Percentiles rank a stretch among this genome's conserved stretches.
Conservation (phyloP, 148 eudicot species). For the Rhododendron kiyosumense region DNA sequence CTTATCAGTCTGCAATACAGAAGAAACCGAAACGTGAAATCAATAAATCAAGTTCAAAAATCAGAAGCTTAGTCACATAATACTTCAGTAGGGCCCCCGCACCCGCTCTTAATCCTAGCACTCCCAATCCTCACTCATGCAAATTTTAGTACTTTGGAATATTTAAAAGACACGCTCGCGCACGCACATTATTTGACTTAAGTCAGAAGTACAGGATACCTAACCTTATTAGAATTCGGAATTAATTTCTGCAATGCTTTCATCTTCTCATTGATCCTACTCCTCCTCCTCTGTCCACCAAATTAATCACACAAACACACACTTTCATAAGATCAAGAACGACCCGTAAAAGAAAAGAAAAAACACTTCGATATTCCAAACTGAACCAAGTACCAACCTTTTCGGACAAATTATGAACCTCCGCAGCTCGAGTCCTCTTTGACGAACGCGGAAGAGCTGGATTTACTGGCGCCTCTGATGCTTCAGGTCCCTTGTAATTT, state of each 20-base stretch:
- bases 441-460: constrained; percentile 43
- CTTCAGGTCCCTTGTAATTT: constrained; percentile 38
- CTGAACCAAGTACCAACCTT: constrained; percentile 39
- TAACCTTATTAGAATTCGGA: constrained; percentile 82
- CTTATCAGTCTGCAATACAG: constrained; percentile 66
- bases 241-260: constrained; percentile 80
- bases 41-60: neutral
- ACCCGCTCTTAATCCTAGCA: neutral
- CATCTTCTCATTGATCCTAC: constrained; percentile 76
- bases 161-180: no score
- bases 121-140: no score
- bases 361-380: neutral
- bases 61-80: neutral
- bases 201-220: neutral
- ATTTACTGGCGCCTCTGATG: constrained; percentile 26
- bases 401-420: constrained; percentile 83
- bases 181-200: neutral
- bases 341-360: neutral
- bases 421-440: constrained; percentile 78
- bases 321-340: neutral
- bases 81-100: neutral
- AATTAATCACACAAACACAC: constrained; percentile 12
- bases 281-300: constrained; percentile 68
- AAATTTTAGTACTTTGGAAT: no score
- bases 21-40: neutral